A percentile compares a stretch with the other conserved stretches of the same genome.
Evolutionary conservation across 2,329 filamentous ascomycete species (phyloP).

Genomic region (Emergomyces africanus): DNA sequence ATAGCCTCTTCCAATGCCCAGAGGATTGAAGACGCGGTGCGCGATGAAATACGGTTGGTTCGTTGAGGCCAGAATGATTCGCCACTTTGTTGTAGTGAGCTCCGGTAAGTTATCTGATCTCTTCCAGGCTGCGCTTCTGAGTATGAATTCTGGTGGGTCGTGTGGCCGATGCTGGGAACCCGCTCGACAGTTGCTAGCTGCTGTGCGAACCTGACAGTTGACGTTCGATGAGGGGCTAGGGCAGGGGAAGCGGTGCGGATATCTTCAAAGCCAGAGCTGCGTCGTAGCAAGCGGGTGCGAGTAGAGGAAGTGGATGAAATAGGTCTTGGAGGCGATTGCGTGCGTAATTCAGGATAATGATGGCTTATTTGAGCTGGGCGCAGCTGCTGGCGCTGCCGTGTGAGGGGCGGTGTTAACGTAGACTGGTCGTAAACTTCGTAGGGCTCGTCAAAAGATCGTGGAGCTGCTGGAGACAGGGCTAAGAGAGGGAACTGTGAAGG

Average conservation of each 20-base stretch:
- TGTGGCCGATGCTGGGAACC: conserved; percentile 10
- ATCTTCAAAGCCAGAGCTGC: conserved; percentile 40
- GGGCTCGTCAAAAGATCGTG: conserved; percentile 37
- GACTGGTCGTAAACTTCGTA: conserved; percentile 41
- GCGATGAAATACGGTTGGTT: conserved; percentile 56
- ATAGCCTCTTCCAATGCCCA: conserved; percentile 87
- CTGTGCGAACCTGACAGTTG: conserved; percentile 20
- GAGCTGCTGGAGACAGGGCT: conserved; percentile 31
- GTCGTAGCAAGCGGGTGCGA: conserved; percentile 40
- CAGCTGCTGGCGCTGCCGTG: conserved; percentile 35
- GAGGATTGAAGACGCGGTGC: conserved; percentile 80
- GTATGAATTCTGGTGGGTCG: conserved; percentile 16
- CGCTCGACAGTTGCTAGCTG: conserved; percentile 11
- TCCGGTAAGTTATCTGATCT: conserved; percentile 16
- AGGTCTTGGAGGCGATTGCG: background rate
- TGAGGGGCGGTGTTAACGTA: conserved; percentile 30
- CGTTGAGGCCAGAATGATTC: conserved; percentile 41
- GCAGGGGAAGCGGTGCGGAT: conserved; percentile 32
- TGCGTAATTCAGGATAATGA: background rate
- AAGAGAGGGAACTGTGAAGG: conserved; percentile 16
- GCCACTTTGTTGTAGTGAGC: conserved; percentile 11
- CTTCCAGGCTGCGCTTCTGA: conserved; percentile 24
- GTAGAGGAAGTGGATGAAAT: conserved; percentile 39
- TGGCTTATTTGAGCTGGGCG: conserved; percentile 7
- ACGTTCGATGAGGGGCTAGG: conserved; percentile 23